Conservation (phyloP, 2,329 filamentous ascomycete genomes). For the Penicillium hordei region DNA sequence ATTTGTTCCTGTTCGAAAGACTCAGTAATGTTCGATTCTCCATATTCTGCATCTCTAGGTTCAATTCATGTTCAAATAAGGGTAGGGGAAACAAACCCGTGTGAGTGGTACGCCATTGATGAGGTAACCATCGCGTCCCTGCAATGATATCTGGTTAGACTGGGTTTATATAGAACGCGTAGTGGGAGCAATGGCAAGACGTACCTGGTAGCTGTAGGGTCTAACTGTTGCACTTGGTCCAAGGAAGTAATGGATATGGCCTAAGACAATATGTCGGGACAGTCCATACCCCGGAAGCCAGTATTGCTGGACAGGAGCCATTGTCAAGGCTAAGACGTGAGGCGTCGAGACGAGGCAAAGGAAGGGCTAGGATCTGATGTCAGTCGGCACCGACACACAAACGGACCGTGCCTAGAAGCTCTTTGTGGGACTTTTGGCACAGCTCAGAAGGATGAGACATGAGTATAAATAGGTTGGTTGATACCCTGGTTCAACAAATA, state of each 20-base stretch:
- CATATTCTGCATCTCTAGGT: not conserved
- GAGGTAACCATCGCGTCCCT: conserved; percentile 52
- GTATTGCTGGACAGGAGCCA: conserved; percentile 46
- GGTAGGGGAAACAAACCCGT: conserved; percentile 35
- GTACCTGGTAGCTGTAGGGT: conserved; percentile 51
- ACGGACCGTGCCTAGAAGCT: conserved; percentile 10
- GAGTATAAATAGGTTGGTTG: conserved; percentile 23
- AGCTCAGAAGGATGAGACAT: conserved; percentile 6
- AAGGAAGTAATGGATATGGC: conserved; percentile 51
- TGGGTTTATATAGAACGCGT: conserved; percentile 10
- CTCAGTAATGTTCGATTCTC: conserved; percentile 10
- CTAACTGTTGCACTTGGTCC: conserved; percentile 49
- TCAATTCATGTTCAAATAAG: not conserved
- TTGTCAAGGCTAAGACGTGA: conserved; percentile 15
- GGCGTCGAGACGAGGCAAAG: conserved; percentile 1
- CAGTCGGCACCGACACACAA: conserved; percentile 7
- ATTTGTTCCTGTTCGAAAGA: conserved; percentile 46
- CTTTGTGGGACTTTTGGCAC: conserved; percentile 6
- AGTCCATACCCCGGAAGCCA: conserved; percentile 51
- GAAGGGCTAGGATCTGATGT: conserved; percentile 1
- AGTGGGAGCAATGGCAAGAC: conserved; percentile 7
- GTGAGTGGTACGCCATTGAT: conserved; percentile 49
- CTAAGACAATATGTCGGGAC: conserved; percentile 51
- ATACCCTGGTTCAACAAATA: not conserved
- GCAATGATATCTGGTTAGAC: conserved; percentile 28